Conservation (phyloP, 345 rosid species). For the Eucalyptus melliodora region DNA sequence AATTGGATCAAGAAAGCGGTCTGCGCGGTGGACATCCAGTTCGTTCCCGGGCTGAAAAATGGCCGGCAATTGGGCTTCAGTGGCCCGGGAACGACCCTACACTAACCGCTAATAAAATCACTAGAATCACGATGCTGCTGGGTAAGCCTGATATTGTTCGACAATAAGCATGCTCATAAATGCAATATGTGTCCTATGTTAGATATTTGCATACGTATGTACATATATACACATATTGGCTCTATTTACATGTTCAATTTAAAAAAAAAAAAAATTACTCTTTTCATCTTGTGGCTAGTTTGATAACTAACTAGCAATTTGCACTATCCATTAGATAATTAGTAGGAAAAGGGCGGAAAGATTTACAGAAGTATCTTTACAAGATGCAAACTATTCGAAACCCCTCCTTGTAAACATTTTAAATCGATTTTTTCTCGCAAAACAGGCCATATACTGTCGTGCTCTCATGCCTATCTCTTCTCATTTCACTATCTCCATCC, state of each 20-base stretch:
- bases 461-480: too few relatives aligned
- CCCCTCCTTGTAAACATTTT: too few relatives aligned
- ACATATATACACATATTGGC: neutral
- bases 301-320: too few relatives aligned
- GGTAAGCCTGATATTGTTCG: neutral
- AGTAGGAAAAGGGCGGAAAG: too few relatives aligned
- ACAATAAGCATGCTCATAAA: neutral
- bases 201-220: neutral
- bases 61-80: neutral
- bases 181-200: neutral
- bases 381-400: too few relatives aligned
- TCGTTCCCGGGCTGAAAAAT: neutral
- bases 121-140: neutral
- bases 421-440: too few relatives aligned
- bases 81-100: neutral
- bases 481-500: too few relatives aligned
- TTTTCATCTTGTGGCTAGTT: neutral
- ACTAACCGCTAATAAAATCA: neutral
- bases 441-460: too few relatives aligned
- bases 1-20: neutral
- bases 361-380: too few relatives aligned
- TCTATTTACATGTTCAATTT: neutral
- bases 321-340: too few relatives aligned
- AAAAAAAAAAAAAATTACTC: too few relatives aligned
- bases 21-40: neutral